Evolutionary conservation across 345 rosid species (phyloP).

Genomic region (Aegle marmelos): DNA sequence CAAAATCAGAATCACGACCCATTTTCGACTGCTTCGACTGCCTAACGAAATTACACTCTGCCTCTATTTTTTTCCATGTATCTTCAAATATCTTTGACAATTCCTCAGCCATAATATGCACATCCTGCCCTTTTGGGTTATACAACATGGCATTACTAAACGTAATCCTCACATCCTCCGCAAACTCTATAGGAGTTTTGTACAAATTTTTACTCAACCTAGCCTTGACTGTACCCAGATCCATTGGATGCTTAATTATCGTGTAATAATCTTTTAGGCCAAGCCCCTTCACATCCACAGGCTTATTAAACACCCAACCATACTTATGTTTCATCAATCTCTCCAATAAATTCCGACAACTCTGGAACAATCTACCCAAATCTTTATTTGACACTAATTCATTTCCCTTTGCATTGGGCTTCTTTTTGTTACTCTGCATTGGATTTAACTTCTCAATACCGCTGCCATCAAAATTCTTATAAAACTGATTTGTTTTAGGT

Average conservation of each 20-base stretch:
- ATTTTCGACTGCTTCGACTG: conserved; percentile 30
- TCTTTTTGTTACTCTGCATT: conserved; percentile 43
- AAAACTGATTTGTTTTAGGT: conserved; percentile 27
- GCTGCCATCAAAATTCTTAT: conserved; percentile 24
- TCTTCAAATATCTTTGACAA: conserved; percentile 64
- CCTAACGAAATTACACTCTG: conserved; percentile 31
- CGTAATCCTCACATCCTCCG: conserved; percentile 82
- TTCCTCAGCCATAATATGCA: conserved; percentile 64
- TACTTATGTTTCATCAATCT: conserved; percentile 78
- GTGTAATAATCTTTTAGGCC: conserved; percentile 71
- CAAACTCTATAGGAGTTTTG: conserved; percentile 68
- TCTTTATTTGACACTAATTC: conserved; percentile 31
- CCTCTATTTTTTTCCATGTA: conserved; percentile 51
- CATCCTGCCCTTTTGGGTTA: conserved; percentile 87
- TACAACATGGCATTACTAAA: conserved; percentile 80
- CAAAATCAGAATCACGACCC: conserved; percentile 21
- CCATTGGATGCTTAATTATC: conserved; percentile 85
- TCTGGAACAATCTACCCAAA: conserved; percentile 46
- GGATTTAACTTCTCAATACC: conserved; percentile 28
- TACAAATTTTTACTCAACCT: conserved; percentile 63
- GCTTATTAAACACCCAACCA: conserved; percentile 83
- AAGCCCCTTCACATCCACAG: conserved; percentile 75
- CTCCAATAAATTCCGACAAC: conserved; percentile 54
- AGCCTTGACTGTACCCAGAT: conserved; percentile 79
- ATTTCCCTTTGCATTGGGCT: conserved; percentile 18